Evolutionary conservation across 306 rosid genomes (phyloP).

Genomic region (Albizia julibrissin): DNA sequence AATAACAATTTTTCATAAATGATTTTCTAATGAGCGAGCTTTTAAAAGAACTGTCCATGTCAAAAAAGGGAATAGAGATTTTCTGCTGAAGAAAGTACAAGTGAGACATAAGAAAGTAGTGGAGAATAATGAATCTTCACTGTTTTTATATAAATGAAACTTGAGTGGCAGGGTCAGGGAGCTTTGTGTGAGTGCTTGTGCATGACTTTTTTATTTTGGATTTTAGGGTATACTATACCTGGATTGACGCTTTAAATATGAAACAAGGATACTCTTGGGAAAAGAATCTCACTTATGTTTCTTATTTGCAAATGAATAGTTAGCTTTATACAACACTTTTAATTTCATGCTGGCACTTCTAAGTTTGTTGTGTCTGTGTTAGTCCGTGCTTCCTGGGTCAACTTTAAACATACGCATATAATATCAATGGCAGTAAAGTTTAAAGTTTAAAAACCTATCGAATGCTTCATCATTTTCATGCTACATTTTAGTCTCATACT

Average conservation of each 20-base stretch:
- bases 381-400: neutral
- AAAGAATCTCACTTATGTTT: neutral
- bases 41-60: neutral
- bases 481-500: neutral
- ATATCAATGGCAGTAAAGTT: neutral
- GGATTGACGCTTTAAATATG: neutral
- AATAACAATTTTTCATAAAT: neutral
- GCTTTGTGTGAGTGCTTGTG: neutral
- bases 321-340: neutral
- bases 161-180: neutral
- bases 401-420: neutral
- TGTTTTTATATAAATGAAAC: neutral
- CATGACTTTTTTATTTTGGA: slow-evolving; percentile 7
- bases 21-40: neutral
- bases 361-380: neutral
- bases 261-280: neutral
- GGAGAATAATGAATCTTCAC: neutral
- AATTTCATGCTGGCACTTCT: neutral
- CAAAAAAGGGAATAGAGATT: slow-evolving; percentile 18
- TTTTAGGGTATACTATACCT: slow-evolving; percentile 28
- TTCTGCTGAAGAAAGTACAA: slow-evolving; percentile 23
- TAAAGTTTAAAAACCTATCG: neutral
- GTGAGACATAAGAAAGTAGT: neutral
- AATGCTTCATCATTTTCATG: neutral
- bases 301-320: neutral